phyloP scores from a whole-genome alignment of 2,329 filamentous ascomycete species.

The Alternaria triticina region DNA sequence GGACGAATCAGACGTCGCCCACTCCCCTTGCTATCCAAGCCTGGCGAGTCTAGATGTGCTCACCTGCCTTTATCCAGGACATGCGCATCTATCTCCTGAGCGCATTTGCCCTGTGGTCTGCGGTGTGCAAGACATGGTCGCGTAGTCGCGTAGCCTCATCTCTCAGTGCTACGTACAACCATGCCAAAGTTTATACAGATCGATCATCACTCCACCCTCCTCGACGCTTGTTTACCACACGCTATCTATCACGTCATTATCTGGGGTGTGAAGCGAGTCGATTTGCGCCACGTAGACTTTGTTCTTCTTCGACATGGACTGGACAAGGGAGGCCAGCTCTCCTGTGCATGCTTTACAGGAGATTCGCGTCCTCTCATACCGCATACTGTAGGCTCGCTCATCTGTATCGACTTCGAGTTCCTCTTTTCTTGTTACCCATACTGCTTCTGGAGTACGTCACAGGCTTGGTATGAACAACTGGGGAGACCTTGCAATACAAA shows the following conservation, averaged over 20 bases:
- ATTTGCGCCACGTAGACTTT: not conserved
- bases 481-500: not conserved
- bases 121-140: slow-evolving; percentile 12
- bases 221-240: slow-evolving; percentile 5
- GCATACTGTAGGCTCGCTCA: not conserved
- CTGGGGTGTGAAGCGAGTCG: not conserved
- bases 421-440: not conserved
- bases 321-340: not conserved
- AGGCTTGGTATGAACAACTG: not conserved
- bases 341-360: not conserved
- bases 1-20: slow-evolving; percentile 35
- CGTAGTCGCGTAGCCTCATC: not conserved
- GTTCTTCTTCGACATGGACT: not conserved
- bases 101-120: slow-evolving; percentile 10
- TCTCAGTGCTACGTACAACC: not conserved
- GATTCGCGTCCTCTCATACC: not conserved
- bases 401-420: not conserved
- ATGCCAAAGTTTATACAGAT: not conserved
- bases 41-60: slow-evolving; percentile 31
- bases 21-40: slow-evolving; percentile 27
- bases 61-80: slow-evolving; percentile 32
- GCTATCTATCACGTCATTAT: slow-evolving; percentile 22
- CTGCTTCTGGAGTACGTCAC: not conserved
- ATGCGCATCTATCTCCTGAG: slow-evolving; percentile 15
- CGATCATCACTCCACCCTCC: not conserved